Base-by-base conservation (phyloP, 768 basidiomycete species). In the Pleurotus djamor region DNA sequence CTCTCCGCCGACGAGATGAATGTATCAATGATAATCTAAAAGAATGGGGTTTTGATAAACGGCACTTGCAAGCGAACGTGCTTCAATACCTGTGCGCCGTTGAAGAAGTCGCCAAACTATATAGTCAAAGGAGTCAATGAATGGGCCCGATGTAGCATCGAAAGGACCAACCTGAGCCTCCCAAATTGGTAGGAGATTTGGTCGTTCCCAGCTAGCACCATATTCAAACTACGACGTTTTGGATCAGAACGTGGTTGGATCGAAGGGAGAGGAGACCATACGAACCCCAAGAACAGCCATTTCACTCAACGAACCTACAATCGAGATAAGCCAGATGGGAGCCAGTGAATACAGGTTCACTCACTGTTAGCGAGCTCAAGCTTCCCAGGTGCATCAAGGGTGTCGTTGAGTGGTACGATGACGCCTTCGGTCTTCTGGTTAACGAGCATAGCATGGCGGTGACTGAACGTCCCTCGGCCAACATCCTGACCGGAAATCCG, bases 401-500 rank as follows among this genome's bases (percentile, higher is more conserved):
- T 80, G 34, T 87, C 82, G 66, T 97, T 96, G 58, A 97, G 74
- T 0, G 95, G 95, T 0, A 96, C 89, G 35, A 86, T 70, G 10
- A 92, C 89, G 0, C 80, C 77, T 65, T 96, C 94, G 0, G 87
- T 89, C 68, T 83, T 82, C 71, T 96, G 95, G 67, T 97, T 86
- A 1, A 96, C 92, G 16, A 96, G 74, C 92, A 96, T 95, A 0
- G 94, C 94, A 71, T 96, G 95, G 5, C 62, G 78, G 54, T 93
- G 91, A 63, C 90, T 92, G 72, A 95, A 94, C 9, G 93, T 95
- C 2, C 95, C 94, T 41, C 94, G 71, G 0, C 94, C 95, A 0
- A 95, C 92, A 68, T 96, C 95, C 71, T 97, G 95, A 5, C 95
- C 95, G 1, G 93, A 94, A 35, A 97, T 92, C 13, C 94, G 84